Percentiles rank a stretch among this genome's conserved stretches.
phyloP scores from a whole-genome alignment of 805 yeast species.

The Saccharomycopsis babjevae region DNA sequence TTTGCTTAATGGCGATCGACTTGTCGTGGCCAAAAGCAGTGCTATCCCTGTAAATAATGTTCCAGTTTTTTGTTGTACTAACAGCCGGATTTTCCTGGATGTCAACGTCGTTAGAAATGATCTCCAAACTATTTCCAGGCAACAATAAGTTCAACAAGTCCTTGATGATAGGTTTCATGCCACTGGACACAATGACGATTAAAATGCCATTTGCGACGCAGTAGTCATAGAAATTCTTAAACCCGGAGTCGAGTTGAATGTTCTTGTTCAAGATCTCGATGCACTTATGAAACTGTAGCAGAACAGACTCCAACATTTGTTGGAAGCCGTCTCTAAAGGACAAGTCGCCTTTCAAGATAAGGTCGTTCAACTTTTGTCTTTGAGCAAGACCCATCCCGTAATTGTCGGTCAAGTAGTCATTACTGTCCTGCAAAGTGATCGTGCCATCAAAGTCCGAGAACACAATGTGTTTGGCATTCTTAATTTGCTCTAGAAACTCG shows the following conservation, averaged over 20 bases:
- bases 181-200: constrained; percentile 78
- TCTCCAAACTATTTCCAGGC: constrained; percentile 64
- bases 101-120: constrained; percentile 70
- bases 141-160: constrained; percentile 57
- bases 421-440: constrained; percentile 88
- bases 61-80: constrained; percentile 58
- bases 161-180: constrained; percentile 86
- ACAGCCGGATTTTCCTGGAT: constrained; percentile 26
- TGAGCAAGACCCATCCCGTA: constrained; percentile 72
- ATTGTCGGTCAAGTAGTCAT: constrained; percentile 82
- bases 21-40: constrained; percentile 93
- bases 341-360: constrained; percentile 56
- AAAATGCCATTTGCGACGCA: constrained; percentile 65
- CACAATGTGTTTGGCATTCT: constrained; percentile 38
- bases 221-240: constrained; percentile 73
- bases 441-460: constrained; percentile 99
- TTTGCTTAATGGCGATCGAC: constrained; percentile 57
- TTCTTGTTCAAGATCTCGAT: constrained; percentile 55
- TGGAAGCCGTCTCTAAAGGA: constrained; percentile 76
- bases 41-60: constrained; percentile 75
- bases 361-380: constrained; percentile 59
- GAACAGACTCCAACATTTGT: constrained; percentile 66
- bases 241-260: constrained; percentile 82
- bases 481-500: constrained; percentile 5
- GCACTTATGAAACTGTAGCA: constrained; percentile 73